Conservation (phyloP, 2,329 filamentous ascomycete species). For the Sarocladiaceae sp. region DNA sequence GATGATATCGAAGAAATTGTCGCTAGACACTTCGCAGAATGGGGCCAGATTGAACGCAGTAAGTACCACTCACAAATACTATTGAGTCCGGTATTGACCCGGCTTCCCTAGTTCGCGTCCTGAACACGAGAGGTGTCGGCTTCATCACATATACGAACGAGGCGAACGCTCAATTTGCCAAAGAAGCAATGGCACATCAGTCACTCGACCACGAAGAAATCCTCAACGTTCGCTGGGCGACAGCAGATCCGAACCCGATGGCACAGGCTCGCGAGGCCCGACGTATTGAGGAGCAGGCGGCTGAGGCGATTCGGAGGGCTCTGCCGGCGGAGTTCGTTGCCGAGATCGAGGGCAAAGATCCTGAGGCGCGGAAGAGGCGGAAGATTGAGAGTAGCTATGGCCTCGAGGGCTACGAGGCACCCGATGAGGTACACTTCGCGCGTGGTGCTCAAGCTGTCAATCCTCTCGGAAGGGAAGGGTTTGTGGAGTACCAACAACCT, state of each 20-base stretch:
- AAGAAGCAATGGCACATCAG: constrained; percentile 95
- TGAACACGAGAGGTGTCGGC: constrained; percentile 83
- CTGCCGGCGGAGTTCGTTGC: constrained; percentile 86
- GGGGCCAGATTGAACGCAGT: constrained; percentile 83
- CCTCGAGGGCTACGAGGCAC: constrained; percentile 84
- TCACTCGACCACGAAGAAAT: constrained; percentile 86
- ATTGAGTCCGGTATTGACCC: background rate
- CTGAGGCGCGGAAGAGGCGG: constrained; percentile 78
- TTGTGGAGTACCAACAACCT: constrained; percentile 55
- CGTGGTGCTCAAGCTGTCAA: constrained; percentile 65
- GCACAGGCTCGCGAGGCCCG: constrained; percentile 87
- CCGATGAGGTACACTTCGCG: constrained; percentile 89
- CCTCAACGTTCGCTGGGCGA: constrained; percentile 95
- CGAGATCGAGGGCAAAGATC: constrained; percentile 87
- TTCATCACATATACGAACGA: constrained; percentile 95
- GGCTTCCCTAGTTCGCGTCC: constrained; percentile 55
- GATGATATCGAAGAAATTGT: constrained; percentile 98
- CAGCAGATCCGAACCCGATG: constrained; percentile 90
- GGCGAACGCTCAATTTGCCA: constrained; percentile 82
- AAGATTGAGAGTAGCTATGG: constrained; percentile 88
- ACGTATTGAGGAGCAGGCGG: constrained; percentile 89
- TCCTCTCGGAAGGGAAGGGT: constrained; percentile 49
- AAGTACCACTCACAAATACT: constrained; percentile 16
- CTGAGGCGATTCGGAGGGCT: constrained; percentile 83
- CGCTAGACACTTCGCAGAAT: constrained; percentile 90